Percentiles rank a stretch among this genome's conserved stretches.
Evolutionary conservation across 768 basidiomycete species (phyloP).

Genomic region (Mycena crocata): DNA sequence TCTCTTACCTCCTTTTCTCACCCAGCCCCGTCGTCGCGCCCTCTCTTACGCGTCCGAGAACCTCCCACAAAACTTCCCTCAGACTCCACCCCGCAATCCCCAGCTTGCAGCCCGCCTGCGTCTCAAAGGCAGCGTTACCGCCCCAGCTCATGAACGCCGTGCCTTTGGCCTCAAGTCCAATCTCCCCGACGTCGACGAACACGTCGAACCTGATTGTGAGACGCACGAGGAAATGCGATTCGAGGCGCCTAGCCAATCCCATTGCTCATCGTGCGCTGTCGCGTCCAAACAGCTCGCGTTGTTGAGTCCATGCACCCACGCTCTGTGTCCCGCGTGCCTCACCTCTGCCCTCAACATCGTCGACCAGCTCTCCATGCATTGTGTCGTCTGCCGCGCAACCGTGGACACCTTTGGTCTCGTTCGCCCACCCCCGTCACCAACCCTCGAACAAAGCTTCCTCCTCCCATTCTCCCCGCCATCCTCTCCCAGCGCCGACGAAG

Average conservation of each 20-base stretch:
- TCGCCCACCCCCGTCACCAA: conserved; percentile 29
- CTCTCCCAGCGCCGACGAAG: conserved; percentile 35
- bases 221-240: not conserved
- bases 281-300: conserved; percentile 60
- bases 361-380: conserved; percentile 89
- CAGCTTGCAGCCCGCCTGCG: conserved; percentile 52
- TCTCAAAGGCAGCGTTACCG: conserved; percentile 62
- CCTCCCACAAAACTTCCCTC: conserved; percentile 27
- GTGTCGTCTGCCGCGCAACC: conserved; percentile 78
- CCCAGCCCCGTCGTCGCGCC: conserved; percentile 31
- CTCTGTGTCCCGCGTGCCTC: conserved; percentile 83
- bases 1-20: conserved; percentile 30
- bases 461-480: conserved; percentile 28
- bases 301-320: conserved; percentile 80
- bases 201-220: conserved; percentile 25
- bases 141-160: conserved; percentile 52
- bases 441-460: conserved; percentile 28
- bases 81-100: conserved; percentile 59
- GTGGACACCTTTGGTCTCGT: conserved; percentile 77
- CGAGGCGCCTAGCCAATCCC: conserved; percentile 47
- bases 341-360: conserved; percentile 91
- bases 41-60: conserved; percentile 36
- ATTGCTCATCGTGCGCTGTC: conserved; percentile 44
- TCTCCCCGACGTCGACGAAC: conserved; percentile 32
- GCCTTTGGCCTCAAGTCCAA: conserved; percentile 35